A percentile compares a stretch with the other conserved stretches of the same genome.
phyloP scores from a whole-genome alignment of 73 alveolate genomes.

The Effrenium voratum region DNA sequence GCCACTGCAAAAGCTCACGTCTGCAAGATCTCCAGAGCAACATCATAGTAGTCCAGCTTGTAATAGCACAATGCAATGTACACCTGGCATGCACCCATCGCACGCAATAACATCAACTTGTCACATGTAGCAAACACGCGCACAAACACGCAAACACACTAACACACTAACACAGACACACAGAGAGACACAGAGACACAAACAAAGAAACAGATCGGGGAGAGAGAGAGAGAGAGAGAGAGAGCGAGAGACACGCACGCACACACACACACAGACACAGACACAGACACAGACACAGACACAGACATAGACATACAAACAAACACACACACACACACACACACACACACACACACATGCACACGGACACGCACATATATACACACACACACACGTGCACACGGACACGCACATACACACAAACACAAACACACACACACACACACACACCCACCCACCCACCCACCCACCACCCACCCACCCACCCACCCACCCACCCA shows the following conservation, averaged over 20 bases:
- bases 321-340: not conserved
- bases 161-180: constrained; percentile 96
- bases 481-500: too few relatives aligned
- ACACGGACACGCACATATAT: not conserved
- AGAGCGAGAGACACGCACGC: too few relatives aligned
- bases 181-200: constrained; percentile 95
- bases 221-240: too few relatives aligned
- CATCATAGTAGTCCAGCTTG: constrained; percentile 99
- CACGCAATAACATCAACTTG: not conserved
- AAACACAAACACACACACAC: too few relatives aligned
- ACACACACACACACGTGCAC: not conserved
- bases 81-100: constrained; percentile 92
- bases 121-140: constrained; percentile 94
- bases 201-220: not conserved
- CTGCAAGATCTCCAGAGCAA: constrained; percentile 97
- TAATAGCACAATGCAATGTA: constrained; percentile 99
- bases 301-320: too few relatives aligned
- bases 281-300: too few relatives aligned
- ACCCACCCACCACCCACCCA: too few relatives aligned
- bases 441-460: too few relatives aligned
- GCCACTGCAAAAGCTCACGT: not conserved
- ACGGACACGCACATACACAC: too few relatives aligned
- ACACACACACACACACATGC: not conserved
- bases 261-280: not conserved
- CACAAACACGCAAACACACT: constrained; percentile 97